Percentiles rank a stretch among this genome's conserved stretches.
Evolutionary conservation across 2,329 filamentous ascomycete species (phyloP).

Genomic region (Xylariaceae sp.): DNA sequence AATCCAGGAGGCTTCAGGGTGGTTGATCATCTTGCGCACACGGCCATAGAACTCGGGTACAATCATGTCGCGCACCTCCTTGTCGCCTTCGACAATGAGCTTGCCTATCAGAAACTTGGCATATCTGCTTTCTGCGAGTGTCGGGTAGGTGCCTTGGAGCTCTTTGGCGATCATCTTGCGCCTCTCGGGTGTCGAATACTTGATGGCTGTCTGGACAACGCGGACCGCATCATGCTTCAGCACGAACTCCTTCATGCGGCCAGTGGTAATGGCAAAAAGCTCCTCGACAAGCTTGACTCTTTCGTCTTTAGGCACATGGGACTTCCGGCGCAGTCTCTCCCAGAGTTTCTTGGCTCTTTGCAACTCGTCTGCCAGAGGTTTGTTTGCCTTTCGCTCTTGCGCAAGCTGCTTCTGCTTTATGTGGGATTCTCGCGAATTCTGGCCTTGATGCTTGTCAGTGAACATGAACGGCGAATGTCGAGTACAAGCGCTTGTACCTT

Average conservation of each 20-base stretch:
- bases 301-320: slow-evolving; percentile 85
- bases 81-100: slow-evolving; percentile 85
- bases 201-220: slow-evolving; percentile 92
- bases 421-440: slow-evolving; percentile 79
- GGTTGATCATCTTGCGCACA: slow-evolving; percentile 88
- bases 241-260: slow-evolving; percentile 88
- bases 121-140: slow-evolving; percentile 89
- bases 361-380: slow-evolving; percentile 87
- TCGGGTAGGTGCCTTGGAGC: slow-evolving; percentile 75
- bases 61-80: slow-evolving; percentile 80
- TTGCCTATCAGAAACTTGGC: slow-evolving; percentile 97
- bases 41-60: slow-evolving; percentile 93
- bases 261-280: slow-evolving; percentile 86
- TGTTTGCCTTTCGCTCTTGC: slow-evolving; percentile 83
- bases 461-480: not conserved
- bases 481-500: slow-evolving; percentile 30
- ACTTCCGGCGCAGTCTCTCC: slow-evolving; percentile 90
- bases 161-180: slow-evolving; percentile 81
- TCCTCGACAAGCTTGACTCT: slow-evolving; percentile 81
- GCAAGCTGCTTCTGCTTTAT: slow-evolving; percentile 86
- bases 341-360: slow-evolving; percentile 91
- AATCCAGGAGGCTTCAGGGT: slow-evolving; percentile 95
- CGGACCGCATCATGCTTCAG: slow-evolving; percentile 98
- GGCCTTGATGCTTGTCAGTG: slow-evolving; percentile 37
- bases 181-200: slow-evolving; percentile 84